Conservation (phyloP, 2,329 filamentous ascomycete species). For the Venturia oleaginea region DNA sequence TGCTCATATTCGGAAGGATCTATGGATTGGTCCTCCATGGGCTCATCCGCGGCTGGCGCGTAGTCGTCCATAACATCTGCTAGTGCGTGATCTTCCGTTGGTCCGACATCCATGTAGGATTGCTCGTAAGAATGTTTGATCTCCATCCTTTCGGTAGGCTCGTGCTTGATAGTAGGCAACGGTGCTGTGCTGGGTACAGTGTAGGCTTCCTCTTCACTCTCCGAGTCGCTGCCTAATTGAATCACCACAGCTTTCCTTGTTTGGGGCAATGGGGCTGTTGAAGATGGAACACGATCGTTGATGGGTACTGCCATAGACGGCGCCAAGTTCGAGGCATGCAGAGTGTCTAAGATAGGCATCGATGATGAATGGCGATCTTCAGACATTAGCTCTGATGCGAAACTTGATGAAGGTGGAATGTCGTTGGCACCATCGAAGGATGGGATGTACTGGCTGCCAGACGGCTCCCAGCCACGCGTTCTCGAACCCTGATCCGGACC, state of each 20-base stretch:
- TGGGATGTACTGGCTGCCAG: neutral
- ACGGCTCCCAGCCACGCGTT: neutral
- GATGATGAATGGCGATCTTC: neutral
- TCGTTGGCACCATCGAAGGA: conserved; percentile 2
- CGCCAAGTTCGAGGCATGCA: neutral
- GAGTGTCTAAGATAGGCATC: neutral
- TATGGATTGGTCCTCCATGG: neutral
- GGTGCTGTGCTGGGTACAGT: neutral
- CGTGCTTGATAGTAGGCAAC: neutral
- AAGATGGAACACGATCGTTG: neutral
- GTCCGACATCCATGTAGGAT: neutral
- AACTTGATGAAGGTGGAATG: neutral
- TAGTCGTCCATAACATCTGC: neutral
- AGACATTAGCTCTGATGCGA: neutral
- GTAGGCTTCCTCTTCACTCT: neutral
- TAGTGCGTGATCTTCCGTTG: neutral
- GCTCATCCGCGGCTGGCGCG: neutral
- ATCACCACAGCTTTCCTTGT: neutral
- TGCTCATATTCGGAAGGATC: neutral
- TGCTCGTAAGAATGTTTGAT: neutral
- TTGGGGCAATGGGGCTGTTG: neutral
- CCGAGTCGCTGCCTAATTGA: neutral
- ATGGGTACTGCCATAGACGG: neutral
- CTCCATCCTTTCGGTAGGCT: neutral
- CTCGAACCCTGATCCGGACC: neutral